A percentile compares a stretch with the other conserved stretches of the same genome.
Conservation (phyloP, 2,329 filamentous ascomycete species). For the Emergomyces pasteurianus region DNA sequence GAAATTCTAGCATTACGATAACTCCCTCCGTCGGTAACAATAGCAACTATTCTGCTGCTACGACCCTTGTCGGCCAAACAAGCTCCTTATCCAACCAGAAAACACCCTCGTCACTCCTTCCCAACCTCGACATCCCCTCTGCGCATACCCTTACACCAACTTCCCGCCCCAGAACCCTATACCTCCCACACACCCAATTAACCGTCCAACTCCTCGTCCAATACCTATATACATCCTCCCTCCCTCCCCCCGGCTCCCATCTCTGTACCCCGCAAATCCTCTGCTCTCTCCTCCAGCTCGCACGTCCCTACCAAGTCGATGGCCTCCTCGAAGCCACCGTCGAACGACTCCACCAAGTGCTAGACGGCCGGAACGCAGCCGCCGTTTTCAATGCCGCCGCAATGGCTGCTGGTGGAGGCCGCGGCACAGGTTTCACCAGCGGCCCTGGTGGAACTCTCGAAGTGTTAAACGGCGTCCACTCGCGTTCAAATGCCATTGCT, state of each 20-base stretch:
- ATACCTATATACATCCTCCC: constrained; percentile 83
- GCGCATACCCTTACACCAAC: constrained; percentile 41
- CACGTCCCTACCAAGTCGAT: constrained; percentile 84
- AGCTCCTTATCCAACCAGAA: constrained; percentile 14
- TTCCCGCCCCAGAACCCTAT: constrained; percentile 71
- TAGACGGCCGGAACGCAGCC: constrained; percentile 88
- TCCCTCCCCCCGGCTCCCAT: constrained; percentile 62
- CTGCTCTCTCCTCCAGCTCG: constrained; percentile 86
- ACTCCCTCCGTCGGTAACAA: constrained; percentile 44
- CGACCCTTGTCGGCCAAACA: constrained; percentile 28
- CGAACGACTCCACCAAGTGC: constrained; percentile 73
- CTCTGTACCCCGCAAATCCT: constrained; percentile 91
- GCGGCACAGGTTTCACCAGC: constrained; percentile 60
- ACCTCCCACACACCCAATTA: constrained; percentile 81
- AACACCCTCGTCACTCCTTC: constrained; percentile 7
- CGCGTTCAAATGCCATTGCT: constrained; percentile 14
- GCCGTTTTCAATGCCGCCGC: constrained; percentile 97
- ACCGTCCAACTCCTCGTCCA: constrained; percentile 85
- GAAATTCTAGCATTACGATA: constrained; percentile 77
- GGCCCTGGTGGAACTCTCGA: constrained; percentile 36
- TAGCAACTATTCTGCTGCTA: constrained; percentile 32
- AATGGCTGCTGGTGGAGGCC: constrained; percentile 90
- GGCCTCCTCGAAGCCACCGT: constrained; percentile 87
- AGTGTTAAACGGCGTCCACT: constrained; percentile 28
- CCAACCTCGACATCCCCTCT: constrained; percentile 41